These are phyloP conservation scores for Fusarium heterosporum DNA, from an alignment of 2,329 filamentous ascomycete species.

Conservation along the genomic window DNA sequence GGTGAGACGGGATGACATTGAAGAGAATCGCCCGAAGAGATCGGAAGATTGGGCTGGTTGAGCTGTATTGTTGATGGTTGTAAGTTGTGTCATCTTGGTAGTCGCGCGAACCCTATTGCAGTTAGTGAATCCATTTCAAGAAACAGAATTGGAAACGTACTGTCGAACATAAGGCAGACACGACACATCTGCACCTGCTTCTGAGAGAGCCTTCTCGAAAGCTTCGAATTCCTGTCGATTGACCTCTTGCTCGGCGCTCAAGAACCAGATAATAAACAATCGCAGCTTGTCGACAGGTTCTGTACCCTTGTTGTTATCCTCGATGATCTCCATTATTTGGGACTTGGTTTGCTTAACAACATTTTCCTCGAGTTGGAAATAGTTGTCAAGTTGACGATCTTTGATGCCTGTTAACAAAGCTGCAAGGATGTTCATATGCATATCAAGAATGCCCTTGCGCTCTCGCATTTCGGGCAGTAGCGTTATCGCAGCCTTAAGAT, in stretches of 20 bases:
- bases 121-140: constrained; percentile 40
- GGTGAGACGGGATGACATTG: constrained; percentile 89
- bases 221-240: constrained; percentile 83
- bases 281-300: constrained; percentile 90
- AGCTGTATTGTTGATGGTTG: constrained; percentile 82
- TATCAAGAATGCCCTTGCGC: constrained; percentile 91
- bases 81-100: constrained; percentile 98
- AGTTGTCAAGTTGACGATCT: constrained; percentile 93
- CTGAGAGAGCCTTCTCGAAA: constrained; percentile 85
- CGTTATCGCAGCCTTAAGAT: constrained; percentile 95
- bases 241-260: constrained; percentile 92
- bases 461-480: constrained; percentile 91
- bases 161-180: constrained; percentile 88
- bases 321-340: constrained; percentile 89
- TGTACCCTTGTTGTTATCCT: constrained; percentile 82
- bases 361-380: constrained; percentile 93
- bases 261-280: constrained; percentile 95
- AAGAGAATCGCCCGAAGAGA: constrained; percentile 92
- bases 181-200: constrained; percentile 79
- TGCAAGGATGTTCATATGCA: constrained; percentile 99
- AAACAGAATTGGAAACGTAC: constrained; percentile 58
- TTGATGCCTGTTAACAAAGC: constrained; percentile 84
- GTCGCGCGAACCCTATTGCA: constrained; percentile 81
- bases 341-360: constrained; percentile 91
- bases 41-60: constrained; percentile 74